Conservation (phyloP, 805 yeast species). For the Pichia paraexigua region DNA sequence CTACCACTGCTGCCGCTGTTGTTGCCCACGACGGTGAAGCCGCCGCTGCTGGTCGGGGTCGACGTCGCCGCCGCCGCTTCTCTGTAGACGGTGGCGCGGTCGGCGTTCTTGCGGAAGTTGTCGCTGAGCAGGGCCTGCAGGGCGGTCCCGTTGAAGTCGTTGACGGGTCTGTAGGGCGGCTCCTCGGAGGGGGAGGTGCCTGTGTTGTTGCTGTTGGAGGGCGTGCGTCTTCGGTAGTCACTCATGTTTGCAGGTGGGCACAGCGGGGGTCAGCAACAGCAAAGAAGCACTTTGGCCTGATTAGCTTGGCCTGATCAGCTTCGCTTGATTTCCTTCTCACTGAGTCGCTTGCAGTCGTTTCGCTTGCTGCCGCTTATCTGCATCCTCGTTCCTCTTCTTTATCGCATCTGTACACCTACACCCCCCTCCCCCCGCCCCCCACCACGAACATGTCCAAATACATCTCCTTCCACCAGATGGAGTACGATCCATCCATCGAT, state of each 20-base stretch:
- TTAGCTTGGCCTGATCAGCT: too few species aligned
- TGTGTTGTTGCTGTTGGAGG: neutral
- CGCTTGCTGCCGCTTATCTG: too few species aligned
- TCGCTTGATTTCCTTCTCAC: too few species aligned
- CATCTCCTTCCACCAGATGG: constrained; percentile 16
- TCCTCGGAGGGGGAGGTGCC: neutral
- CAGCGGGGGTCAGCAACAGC: too few species aligned
- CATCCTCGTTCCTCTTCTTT: neutral
- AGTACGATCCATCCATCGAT: constrained; percentile 25
- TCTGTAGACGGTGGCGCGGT: neutral
- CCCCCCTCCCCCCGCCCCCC: neutral
- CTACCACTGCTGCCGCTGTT: too few species aligned
- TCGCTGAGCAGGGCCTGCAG: neutral
- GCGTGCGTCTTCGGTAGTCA: neutral
- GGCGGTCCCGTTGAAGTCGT: constrained; percentile 1
- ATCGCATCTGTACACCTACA: neutral
- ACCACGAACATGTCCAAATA: neutral
- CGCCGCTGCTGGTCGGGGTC: neutral
- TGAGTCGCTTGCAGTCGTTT: too few species aligned
- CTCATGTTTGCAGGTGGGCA: neutral
- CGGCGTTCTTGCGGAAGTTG: neutral
- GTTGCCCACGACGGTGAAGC: neutral
- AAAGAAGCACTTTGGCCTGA: too few species aligned
- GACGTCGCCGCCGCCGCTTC: neutral
- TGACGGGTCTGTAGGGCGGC: constrained; percentile 1